These are phyloP conservation scores for Ceraceosorus guamensis DNA, from an alignment of 1,284 basidiomycete species.

Conservation along the genomic window DNA sequence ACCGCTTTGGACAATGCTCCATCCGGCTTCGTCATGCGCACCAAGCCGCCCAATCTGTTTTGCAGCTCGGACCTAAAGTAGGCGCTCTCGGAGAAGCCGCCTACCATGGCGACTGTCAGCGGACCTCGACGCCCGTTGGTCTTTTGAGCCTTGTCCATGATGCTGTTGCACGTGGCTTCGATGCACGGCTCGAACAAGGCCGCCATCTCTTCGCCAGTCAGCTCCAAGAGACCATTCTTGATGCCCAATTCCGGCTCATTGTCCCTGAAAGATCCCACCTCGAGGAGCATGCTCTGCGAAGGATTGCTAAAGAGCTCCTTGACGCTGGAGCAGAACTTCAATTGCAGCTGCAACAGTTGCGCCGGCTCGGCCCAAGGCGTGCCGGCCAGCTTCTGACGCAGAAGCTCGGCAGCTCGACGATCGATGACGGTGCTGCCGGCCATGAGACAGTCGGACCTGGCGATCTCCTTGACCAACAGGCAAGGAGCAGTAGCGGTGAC, in stretches of 20 bases:
- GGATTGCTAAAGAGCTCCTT: constrained; percentile 9
- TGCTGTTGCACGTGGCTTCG: constrained; percentile 2
- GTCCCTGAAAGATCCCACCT: constrained; percentile 5
- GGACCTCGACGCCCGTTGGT: not conserved
- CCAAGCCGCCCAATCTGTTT: constrained; percentile 7
- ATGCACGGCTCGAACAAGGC: constrained; percentile 10
- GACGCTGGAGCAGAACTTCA: constrained; percentile 9
- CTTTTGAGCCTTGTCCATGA: constrained; percentile 3
- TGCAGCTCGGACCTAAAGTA: constrained; percentile 14
- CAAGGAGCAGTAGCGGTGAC: constrained; percentile 4
- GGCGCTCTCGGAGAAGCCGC: constrained; percentile 9
- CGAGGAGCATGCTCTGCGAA: constrained; percentile 5
- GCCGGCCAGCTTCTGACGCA: constrained; percentile 6
- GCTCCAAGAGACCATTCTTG: constrained; percentile 6
- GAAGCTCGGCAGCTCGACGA: constrained; percentile 8
- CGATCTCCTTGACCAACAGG: constrained; percentile 6
- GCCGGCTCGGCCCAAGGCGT: constrained; percentile 10
- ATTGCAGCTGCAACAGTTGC: constrained; percentile 4
- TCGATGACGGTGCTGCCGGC: constrained; percentile 12
- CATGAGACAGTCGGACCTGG: constrained; percentile 8
- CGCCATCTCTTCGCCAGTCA: constrained; percentile 10
- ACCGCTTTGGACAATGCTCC: constrained; percentile 11
- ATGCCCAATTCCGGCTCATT: constrained; percentile 5
- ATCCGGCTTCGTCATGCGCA: constrained; percentile 14
- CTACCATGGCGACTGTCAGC: constrained; percentile 11